These are phyloP conservation scores for Lachnellula arida DNA, from an alignment of 2,329 filamentous ascomycete species.

Conservation along the genomic window DNA sequence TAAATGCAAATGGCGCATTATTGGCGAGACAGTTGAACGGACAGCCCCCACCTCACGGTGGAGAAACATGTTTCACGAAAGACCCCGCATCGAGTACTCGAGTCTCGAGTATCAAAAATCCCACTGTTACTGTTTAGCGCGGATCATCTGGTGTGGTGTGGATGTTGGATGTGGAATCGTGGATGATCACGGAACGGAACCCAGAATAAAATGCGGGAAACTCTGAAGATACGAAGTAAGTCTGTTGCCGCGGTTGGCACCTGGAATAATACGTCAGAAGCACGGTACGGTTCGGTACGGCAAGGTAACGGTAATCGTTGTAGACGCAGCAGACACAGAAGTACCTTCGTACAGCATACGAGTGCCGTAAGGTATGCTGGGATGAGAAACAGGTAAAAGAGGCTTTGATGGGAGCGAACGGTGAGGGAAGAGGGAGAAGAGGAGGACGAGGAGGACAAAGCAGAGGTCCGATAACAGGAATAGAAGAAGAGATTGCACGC, in stretches of 20 bases:
- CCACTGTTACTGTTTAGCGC: no score
- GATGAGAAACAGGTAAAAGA: background rate
- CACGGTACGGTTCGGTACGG: no score
- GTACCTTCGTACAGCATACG: no score
- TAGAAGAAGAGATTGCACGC: no score
- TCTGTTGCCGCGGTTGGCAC: background rate
- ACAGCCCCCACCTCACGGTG: conserved; percentile 10
- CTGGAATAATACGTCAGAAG: background rate
- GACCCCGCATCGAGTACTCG: conserved; percentile 9
- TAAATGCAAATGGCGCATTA: no score
- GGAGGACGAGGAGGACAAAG: background rate
- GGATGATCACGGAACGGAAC: background rate
- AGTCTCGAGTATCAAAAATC: no score
- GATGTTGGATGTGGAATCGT: background rate
- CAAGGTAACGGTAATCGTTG: no score
- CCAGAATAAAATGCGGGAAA: background rate
- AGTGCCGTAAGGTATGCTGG: no score
- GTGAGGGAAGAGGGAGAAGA: background rate
- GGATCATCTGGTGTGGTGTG: no score
- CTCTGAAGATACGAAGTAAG: background rate
- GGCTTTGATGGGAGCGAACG: background rate
- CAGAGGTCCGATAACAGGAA: background rate
- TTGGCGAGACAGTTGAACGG: no score
- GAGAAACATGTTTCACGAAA: conserved; percentile 11
- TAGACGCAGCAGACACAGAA: no score